Conservation (phyloP, 441 rosid genomes). For the Sinapis alba region DNA sequence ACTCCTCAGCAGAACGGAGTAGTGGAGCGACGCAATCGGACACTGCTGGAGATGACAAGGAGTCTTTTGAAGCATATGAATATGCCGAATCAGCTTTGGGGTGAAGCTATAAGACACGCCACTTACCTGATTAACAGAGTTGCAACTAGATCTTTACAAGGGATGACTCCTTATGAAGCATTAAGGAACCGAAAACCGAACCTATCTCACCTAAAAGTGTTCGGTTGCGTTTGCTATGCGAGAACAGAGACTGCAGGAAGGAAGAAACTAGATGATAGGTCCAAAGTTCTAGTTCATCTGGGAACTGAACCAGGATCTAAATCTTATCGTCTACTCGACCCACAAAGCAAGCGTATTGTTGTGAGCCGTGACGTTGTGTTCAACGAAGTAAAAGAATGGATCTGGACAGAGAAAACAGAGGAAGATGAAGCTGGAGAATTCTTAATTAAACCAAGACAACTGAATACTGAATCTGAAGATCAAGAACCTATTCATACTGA, state of each 20-base stretch:
- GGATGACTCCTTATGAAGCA: not conserved
- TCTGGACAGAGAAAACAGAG: not conserved
- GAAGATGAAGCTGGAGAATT: no score
- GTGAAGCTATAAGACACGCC: not conserved
- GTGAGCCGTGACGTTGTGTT: not conserved
- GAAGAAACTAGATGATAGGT: not conserved
- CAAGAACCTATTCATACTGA: no score
- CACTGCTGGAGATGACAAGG: no score
- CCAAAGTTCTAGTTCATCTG: not conserved
- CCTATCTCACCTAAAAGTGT: not conserved
- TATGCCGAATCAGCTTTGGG: not conserved
- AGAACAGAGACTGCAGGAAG: not conserved
- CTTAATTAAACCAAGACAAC: no score
- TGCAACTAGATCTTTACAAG: not conserved
- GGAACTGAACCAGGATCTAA: not conserved
- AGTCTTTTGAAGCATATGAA: no score
- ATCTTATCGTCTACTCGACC: not conserved
- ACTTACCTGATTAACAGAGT: not conserved
- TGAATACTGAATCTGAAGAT: no score
- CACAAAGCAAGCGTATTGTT: not conserved
- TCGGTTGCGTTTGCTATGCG: not conserved
- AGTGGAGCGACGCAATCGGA: no score
- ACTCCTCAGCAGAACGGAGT: no score
- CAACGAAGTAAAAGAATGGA: not conserved
- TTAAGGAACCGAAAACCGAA: not conserved